Base-by-base conservation (phyloP, 1,284 basidiomycete species). In the Leccinum subspadiceum region DNA sequence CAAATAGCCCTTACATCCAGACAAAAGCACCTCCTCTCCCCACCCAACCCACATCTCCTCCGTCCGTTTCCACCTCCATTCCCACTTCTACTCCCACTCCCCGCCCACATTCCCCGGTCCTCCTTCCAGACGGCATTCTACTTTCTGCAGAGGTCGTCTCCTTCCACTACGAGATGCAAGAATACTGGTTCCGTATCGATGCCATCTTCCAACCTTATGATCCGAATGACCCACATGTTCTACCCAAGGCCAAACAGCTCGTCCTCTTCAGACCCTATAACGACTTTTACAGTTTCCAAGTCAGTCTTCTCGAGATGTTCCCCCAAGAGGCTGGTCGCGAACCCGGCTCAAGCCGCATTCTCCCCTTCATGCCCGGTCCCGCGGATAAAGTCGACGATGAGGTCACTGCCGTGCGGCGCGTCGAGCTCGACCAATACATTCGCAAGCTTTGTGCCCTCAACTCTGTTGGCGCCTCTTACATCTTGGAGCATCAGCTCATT, bases 201-300 rank as follows among this genome's bases (percentile, higher is more conserved):
- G 95, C 92, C 51, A 77, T 89, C 52, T 98, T 90, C 76, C 89
- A 94, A 64, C 93, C 94, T 0, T 93, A 91, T 67, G 82, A 84
- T 60, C 76, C 80, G 5, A 72, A 82, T 3, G 83, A 80, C 24
- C 80, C 81, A 52, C 74, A 74, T 55, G 70, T 71, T 41, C 80
- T 89, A 48, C 89, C 85, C 44, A 83, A 82, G 4, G 86, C 91
- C 12, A 90, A 87, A 69, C 87, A 93, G 29, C 86, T 99, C 57
- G 89, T 96, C 64, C 83, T 99, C 46, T 98, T 97, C 77, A 87
- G 97, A 55, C 87, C 94, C 15, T 99, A 99, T 79, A 93, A 97
- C 70, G 96, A 99, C 75, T 99, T 99, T 76, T 97, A 96, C 78
- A 94, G 96, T 69, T 98, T 98, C 75, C 97, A 99, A 71, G 91